A percentile compares a stretch with the other conserved stretches of the same genome.
phyloP scores from a whole-genome alignment of 2,329 filamentous ascomycete species.

The Hansfordia pulvinata region DNA sequence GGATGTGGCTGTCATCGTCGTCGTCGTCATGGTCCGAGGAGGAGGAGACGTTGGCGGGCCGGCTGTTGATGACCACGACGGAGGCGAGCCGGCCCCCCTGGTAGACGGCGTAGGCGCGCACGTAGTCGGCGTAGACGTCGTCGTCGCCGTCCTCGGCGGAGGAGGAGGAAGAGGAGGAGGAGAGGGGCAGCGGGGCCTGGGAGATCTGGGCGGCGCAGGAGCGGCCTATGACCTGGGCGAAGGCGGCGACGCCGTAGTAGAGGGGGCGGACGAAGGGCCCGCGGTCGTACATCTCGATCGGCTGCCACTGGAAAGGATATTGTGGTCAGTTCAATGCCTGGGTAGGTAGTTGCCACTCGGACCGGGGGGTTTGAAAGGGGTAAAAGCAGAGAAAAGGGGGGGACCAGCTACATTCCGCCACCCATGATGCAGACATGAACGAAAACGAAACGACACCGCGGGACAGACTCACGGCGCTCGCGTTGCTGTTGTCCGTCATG shows the following conservation, averaged over 20 bases:
- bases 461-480: too few relatives aligned
- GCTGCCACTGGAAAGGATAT: too few relatives aligned
- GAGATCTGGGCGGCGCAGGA: slow-evolving; percentile 26
- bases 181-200: slow-evolving; percentile 14
- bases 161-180: too few relatives aligned
- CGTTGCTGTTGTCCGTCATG: slow-evolving; percentile 38
- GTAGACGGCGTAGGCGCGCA: slow-evolving; percentile 30
- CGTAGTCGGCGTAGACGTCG: slow-evolving; percentile 25
- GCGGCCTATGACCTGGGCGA: slow-evolving; percentile 32
- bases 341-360: too few relatives aligned
- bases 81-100: slow-evolving; percentile 24
- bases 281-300: slow-evolving; percentile 22
- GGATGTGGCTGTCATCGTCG: slow-evolving; percentile 22
- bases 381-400: too few relatives aligned
- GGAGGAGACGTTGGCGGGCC: slow-evolving; percentile 25
- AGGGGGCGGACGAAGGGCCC: slow-evolving; percentile 28
- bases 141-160: too few relatives aligned
- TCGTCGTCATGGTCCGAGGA: too few relatives aligned
- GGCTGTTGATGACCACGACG: slow-evolving; percentile 30
- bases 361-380: too few relatives aligned
- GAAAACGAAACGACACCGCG: too few relatives aligned
- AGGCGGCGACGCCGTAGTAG: slow-evolving; percentile 36
- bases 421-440: too few relatives aligned
- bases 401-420: too few relatives aligned
- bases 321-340: too few relatives aligned